Percentiles rank a stretch among this genome's conserved stretches.
phyloP scores from a whole-genome alignment of 441 rosid species.

The Hura crepitans region DNA sequence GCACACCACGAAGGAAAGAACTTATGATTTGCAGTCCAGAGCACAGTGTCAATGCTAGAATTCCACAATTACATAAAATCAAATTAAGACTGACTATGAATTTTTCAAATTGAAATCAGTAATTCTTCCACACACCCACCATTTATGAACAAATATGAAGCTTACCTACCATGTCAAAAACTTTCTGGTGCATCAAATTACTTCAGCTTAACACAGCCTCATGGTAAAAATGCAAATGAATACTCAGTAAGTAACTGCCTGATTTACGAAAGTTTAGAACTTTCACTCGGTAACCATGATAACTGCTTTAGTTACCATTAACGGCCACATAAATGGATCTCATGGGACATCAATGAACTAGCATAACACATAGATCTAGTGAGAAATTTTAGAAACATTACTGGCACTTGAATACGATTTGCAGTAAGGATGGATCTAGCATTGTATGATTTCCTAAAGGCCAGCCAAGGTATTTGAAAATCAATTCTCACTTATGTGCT shows the following conservation, averaged over 20 bases:
- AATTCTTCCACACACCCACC: neutral
- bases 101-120: neutral
- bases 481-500: neutral
- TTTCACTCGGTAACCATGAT: neutral
- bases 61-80: neutral
- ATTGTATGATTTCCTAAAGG: neutral
- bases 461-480: neutral
- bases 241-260: neutral
- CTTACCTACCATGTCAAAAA: neutral
- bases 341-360: neutral
- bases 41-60: neutral
- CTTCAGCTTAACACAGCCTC: neutral
- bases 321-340: neutral
- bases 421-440: neutral
- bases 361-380: neutral
- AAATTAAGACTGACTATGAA: neutral
- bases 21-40: neutral
- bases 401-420: too few relatives aligned
- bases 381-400: neutral
- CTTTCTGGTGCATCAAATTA: neutral
- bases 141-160: neutral
- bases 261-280: neutral
- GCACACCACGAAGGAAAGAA: neutral
- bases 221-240: neutral
- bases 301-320: neutral